A percentile compares a stretch with the other conserved stretches of the same genome.
Evolutionary conservation across 768 basidiomycete genomes (phyloP).

Genomic region (Mycena crocata): DNA sequence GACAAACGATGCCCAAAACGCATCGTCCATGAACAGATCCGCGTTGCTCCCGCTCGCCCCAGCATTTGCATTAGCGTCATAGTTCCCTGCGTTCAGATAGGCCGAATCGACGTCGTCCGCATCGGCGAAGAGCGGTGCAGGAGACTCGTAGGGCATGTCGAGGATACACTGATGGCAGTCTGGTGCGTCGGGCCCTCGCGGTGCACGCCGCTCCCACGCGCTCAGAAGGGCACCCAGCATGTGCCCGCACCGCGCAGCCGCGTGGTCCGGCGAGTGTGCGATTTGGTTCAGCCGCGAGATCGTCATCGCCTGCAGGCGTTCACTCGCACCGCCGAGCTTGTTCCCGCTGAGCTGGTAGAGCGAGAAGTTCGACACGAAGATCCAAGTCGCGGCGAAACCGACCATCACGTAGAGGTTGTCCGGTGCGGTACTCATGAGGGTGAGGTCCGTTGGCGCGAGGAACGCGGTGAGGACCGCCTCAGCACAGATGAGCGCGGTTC

Average conservation of each 20-base stretch:
- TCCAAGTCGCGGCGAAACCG: constrained; percentile 54
- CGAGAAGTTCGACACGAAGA: constrained; percentile 57
- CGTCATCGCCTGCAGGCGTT: constrained; percentile 47
- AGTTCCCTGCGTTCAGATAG: not conserved
- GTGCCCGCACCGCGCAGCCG: constrained; percentile 55
- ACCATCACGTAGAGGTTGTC: constrained; percentile 56
- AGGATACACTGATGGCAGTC: not conserved
- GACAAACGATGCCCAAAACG: constrained; percentile 58
- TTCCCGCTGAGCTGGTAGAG: constrained; percentile 47
- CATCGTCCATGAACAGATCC: constrained; percentile 55
- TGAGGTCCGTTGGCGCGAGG: constrained; percentile 47
- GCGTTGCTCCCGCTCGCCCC: constrained; percentile 27
- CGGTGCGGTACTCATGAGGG: constrained; percentile 53
- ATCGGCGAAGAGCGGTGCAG: not conserved
- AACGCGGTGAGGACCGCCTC: constrained; percentile 50
- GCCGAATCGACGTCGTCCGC: not conserved
- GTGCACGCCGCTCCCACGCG: constrained; percentile 32
- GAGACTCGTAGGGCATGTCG: constrained; percentile 4
- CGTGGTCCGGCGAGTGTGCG: constrained; percentile 53
- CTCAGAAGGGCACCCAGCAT: constrained; percentile 49
- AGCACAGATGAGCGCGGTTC: constrained; percentile 50
- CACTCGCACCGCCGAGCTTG: constrained; percentile 52
- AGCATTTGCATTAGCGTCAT: not conserved
- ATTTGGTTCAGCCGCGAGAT: constrained; percentile 49
- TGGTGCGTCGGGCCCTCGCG: not conserved